Percentiles rank a stretch among this genome's conserved stretches.
Conservation (phyloP, 768 basidiomycete species). For the Lepiota subincarnata region DNA sequence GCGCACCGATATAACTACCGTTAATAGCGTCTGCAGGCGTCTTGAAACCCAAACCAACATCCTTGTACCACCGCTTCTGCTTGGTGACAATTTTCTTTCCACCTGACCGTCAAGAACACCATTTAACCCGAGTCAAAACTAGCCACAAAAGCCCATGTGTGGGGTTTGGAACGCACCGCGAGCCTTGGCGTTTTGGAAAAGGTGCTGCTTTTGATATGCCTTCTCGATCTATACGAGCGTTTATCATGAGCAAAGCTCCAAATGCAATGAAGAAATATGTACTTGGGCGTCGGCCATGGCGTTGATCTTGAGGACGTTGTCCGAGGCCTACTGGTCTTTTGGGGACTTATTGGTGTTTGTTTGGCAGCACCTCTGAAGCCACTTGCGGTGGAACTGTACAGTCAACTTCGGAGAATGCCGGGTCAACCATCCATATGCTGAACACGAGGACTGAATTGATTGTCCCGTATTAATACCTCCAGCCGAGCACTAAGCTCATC, state of each 20-base stretch:
- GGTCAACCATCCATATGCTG: slow-evolving; percentile 10
- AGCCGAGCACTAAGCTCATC: too few relatives aligned
- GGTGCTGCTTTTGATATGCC: slow-evolving; percentile 94
- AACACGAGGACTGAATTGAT: neutral
- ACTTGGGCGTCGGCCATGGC: slow-evolving; percentile 63
- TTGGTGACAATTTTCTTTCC: slow-evolving; percentile 91
- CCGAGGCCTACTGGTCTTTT: slow-evolving; percentile 28
- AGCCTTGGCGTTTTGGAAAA: slow-evolving; percentile 97
- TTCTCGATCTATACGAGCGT: slow-evolving; percentile 73
- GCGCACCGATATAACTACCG: slow-evolving; percentile 92
- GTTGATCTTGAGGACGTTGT: slow-evolving; percentile 41
- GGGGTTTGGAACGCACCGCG: slow-evolving; percentile 59
- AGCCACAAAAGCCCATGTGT: slow-evolving; percentile 8
- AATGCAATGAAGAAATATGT: slow-evolving; percentile 16
- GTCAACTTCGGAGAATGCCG: slow-evolving; percentile 31
- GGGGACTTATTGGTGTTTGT: slow-evolving; percentile 37
- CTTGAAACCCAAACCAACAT: slow-evolving; percentile 95
- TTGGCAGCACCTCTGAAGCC: slow-evolving; percentile 33
- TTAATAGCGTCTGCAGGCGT: slow-evolving; percentile 93
- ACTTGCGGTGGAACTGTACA: slow-evolving; percentile 40
- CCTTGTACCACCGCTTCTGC: slow-evolving; percentile 99
- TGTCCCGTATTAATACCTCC: too few relatives aligned
- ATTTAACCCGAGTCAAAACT: slow-evolving; percentile 12
- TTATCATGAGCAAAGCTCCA: slow-evolving; percentile 5
- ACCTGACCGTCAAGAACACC: slow-evolving; percentile 37